Percentiles rank a stretch among this genome's conserved stretches.
Conservation (phyloP, 805 yeast genomes). For the Dipodascopsis uninucleata region DNA sequence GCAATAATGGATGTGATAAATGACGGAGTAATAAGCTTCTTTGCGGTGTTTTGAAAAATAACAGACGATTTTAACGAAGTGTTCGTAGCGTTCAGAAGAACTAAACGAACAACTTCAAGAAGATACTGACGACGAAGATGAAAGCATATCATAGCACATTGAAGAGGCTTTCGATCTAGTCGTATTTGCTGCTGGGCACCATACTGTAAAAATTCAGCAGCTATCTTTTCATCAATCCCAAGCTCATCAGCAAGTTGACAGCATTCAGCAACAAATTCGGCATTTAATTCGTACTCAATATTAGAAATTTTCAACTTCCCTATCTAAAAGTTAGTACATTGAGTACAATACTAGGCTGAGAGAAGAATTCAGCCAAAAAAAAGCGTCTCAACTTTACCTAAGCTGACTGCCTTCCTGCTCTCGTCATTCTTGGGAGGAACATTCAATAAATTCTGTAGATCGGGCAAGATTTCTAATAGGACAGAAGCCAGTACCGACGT, state of each 20-base stretch:
- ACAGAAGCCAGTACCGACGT: constrained; percentile 8
- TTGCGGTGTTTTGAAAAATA: constrained; percentile 11
- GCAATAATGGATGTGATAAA: constrained; percentile 46
- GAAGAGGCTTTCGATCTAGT: constrained; percentile 37
- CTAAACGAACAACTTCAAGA: constrained; percentile 44
- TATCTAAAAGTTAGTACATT: constrained; percentile 1
- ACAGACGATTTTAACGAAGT: constrained; percentile 13
- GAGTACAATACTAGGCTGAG: no score
- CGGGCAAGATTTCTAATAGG: constrained; percentile 29
- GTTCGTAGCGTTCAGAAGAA: constrained; percentile 25
- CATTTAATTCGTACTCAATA: constrained; percentile 58
- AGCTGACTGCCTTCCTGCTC: constrained; percentile 35
- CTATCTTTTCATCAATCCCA: constrained; percentile 68
- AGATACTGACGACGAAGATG: constrained; percentile 68
- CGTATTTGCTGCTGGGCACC: constrained; percentile 43
- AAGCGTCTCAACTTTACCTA: constrained; percentile 29
- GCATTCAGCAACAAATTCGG: constrained; percentile 59
- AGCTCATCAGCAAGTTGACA: constrained; percentile 59
- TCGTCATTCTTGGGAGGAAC: constrained; percentile 40
- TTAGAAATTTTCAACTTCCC: constrained; percentile 50
- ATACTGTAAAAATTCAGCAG: constrained; percentile 63
- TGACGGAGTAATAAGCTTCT: constrained; percentile 10
- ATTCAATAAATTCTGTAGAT: constrained; percentile 36
- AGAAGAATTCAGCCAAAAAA: background rate
- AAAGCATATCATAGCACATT: constrained; percentile 59